Evolutionary conservation across 768 basidiomycete species (phyloP), one percentile per base, ranked within the genome.

Genomic region (Tulasnella sp.): DNA sequence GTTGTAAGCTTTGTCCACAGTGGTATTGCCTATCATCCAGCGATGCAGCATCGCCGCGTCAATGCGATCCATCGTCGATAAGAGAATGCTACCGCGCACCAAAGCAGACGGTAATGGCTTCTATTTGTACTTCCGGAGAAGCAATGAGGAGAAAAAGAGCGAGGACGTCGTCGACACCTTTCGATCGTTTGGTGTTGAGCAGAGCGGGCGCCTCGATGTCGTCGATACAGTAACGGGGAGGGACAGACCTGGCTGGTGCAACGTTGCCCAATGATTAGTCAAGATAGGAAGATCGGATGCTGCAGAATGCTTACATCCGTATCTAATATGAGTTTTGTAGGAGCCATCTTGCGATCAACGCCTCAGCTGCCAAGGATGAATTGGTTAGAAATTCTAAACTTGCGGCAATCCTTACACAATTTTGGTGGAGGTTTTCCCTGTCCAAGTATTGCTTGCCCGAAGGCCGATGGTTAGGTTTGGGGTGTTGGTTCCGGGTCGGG

Each of bases 141-240:
- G 82, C 81, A 19, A 83, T 80, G 3, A 83, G 81, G 18, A 83
- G 80, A 27, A 83, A 74, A 38, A 83, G 77, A 42, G 83, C 83
- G 14, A 83, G 71, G 6, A 81, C 81, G n/a, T 83, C 83, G 79
- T 83, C 83, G 14, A 82, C 81, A 1, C 83, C 83, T 77, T 75
- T 56, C 75, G 52, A 0, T 18, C 31, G 8, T 27, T 68, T 68
- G 6, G 31, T 34, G 62, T 36, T 68, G 4, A 31, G 62, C 10
- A 4, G 31, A 19, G 4, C 36, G 27, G 31, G 27, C n/a, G n/a
- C n/a, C n/a, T 36, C 1, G 1, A n/a, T n/a, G 24, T 31, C 62
- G 62, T n/a, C n/a, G 62, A 34, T 68, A 68, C 31, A 10, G 12
- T 27, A 12, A 68, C 18, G 12, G 14, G 24, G 18, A 21, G 27